Evolutionary conservation across 768 basidiomycete species (phyloP).

Genomic region (Megacollybia marginata): DNA sequence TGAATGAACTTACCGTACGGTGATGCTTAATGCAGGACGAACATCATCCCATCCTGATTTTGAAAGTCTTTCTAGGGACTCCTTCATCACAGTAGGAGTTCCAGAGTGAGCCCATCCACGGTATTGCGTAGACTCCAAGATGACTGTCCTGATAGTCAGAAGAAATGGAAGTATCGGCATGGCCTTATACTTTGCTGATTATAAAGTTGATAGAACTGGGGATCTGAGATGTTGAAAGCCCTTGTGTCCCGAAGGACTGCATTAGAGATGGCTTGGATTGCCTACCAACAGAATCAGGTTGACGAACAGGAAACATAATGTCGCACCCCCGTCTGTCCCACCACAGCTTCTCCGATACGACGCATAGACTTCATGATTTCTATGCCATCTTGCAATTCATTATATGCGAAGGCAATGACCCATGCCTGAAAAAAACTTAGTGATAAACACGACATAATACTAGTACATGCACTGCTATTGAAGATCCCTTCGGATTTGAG

Average conservation of each 20-base stretch:
- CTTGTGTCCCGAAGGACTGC: conserved; percentile 11
- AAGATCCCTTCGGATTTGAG: conserved; percentile 3
- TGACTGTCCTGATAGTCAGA: background rate
- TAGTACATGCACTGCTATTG: conserved; percentile 3
- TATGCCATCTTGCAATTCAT: conserved; percentile 8
- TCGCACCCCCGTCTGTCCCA: conserved; percentile 8
- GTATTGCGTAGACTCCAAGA: background rate
- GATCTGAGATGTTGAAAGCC: conserved; percentile 7
- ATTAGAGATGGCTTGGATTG: conserved; percentile 5
- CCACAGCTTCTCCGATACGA: background rate
- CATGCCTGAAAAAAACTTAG: conserved; percentile 9
- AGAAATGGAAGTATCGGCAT: conserved; percentile 1
- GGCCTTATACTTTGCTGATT: conserved; percentile 9
- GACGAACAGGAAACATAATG: background rate
- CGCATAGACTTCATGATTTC: conserved; percentile 2
- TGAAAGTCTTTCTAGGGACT: conserved; percentile 8
- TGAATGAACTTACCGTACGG: conserved; percentile 9
- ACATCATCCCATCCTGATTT: conserved; percentile 9
- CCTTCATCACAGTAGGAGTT: conserved; percentile 8
- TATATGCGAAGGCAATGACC: conserved; percentile 9
- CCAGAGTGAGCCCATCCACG: conserved; percentile 3
- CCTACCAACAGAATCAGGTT: conserved; percentile 2
- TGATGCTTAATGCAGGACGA: conserved; percentile 9
- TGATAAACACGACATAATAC: too few relatives aligned
- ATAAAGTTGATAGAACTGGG: conserved; percentile 5